Conservation (phyloP, 1,139 yeast species). For the Lodderomyces beijingensis region DNA sequence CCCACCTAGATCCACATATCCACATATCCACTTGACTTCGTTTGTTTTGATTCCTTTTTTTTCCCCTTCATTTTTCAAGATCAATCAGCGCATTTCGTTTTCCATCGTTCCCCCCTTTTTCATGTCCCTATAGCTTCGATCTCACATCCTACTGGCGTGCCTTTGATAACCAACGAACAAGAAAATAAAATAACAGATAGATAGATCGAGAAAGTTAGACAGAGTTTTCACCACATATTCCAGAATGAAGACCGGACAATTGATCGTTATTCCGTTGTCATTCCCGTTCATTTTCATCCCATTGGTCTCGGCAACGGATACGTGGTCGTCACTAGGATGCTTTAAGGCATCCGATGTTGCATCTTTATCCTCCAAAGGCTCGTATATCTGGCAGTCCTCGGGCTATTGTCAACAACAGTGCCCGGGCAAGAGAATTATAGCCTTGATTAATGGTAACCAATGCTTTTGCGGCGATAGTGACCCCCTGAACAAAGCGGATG, state of each 20-base stretch:
- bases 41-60: too few relatives aligned
- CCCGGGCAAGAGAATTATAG: constrained; percentile 45
- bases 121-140: too few relatives aligned
- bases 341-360: constrained; percentile 22
- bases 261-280: not conserved
- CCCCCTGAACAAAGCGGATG: constrained; percentile 32
- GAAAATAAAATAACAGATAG: too few relatives aligned
- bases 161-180: too few relatives aligned
- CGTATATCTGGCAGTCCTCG: constrained; percentile 47
- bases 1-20: too few relatives aligned
- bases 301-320: constrained; percentile 6
- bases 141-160: too few relatives aligned
- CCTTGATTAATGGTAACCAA: constrained; percentile 46
- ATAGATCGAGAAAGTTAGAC: too few relatives aligned
- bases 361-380: constrained; percentile 23
- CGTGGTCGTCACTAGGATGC: constrained; percentile 32
- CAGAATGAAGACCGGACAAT: not conserved
- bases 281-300: not conserved
- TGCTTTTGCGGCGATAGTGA: constrained; percentile 60
- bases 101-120: too few relatives aligned
- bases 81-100: too few relatives aligned
- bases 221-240: too few relatives aligned
- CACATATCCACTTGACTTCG: too few relatives aligned
- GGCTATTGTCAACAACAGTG: constrained; percentile 49
- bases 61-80: too few relatives aligned